A percentile compares a stretch with the other conserved stretches of the same genome.
Evolutionary conservation across 305 asterid genomes (phyloP).

Genomic region (Fraxinus dipetala): DNA sequence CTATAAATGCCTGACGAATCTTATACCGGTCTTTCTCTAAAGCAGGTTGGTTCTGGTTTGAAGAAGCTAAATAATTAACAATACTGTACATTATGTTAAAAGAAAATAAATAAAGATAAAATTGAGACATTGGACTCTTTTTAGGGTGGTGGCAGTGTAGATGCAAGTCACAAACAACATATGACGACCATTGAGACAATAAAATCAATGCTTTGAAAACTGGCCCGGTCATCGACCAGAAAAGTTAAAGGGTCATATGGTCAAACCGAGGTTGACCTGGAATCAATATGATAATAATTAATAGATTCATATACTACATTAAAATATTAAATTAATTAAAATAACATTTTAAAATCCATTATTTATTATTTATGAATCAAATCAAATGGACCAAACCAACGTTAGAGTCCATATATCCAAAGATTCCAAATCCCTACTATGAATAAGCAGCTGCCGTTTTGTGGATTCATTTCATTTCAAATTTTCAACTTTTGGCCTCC

Average conservation of each 20-base stretch:
- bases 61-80: conserved; percentile 20
- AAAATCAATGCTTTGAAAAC: neutral
- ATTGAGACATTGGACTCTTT: neutral
- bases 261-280: neutral
- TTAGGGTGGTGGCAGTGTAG: neutral
- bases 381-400: neutral
- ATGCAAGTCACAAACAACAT: neutral
- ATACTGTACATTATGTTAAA: neutral
- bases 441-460: neutral
- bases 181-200: neutral
- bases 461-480: neutral
- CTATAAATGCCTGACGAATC: conserved; percentile 94
- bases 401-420: neutral
- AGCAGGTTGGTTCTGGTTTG: conserved; percentile 89
- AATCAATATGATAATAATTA: neutral
- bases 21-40: conserved; percentile 97
- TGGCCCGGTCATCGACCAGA: neutral
- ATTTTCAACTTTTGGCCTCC: neutral
- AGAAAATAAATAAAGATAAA: neutral
- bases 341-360: neutral
- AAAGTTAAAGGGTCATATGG: neutral
- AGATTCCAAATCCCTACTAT: neutral
- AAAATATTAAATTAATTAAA: neutral
- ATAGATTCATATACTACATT: neutral
- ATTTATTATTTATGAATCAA: neutral